phyloP scores from a whole-genome alignment of 257 asterid species.

The Nicotiana knightiana region DNA sequence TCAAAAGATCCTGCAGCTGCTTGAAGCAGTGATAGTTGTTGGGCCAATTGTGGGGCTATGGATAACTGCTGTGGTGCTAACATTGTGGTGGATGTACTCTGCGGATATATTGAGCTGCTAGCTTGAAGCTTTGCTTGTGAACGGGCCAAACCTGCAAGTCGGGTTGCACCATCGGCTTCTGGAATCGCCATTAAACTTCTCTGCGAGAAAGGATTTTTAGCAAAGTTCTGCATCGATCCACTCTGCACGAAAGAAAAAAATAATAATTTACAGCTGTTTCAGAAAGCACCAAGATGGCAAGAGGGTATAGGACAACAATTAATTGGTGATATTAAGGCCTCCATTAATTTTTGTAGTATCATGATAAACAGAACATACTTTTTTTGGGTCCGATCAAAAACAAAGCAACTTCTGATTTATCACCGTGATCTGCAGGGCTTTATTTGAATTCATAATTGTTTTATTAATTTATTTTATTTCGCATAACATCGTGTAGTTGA shows the following conservation, averaged over 20 bases:
- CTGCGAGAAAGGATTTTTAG: slow-evolving; percentile 78
- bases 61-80: slow-evolving; percentile 32
- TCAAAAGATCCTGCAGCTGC: slow-evolving; percentile 11
- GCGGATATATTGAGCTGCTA: slow-evolving; percentile 19
- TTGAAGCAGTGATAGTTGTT: slow-evolving; percentile 22
- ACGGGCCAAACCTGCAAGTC: slow-evolving; percentile 10
- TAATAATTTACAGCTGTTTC: not conserved
- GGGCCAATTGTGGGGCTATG: slow-evolving; percentile 25
- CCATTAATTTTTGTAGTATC: too few species aligned
- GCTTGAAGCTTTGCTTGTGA: slow-evolving; percentile 17
- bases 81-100: slow-evolving; percentile 23
- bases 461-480: not conserved
- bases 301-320: not conserved
- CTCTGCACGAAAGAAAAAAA: slow-evolving; percentile 48
- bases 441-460: not conserved
- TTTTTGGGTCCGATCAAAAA: not conserved
- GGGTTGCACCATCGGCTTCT: slow-evolving; percentile 20
- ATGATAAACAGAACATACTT: too few species aligned
- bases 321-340: not conserved
- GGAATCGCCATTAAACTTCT: slow-evolving; percentile 27
- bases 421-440: not conserved
- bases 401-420: not conserved
- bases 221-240: slow-evolving; percentile 51
- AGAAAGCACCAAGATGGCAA: not conserved
- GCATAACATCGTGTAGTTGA: not conserved